phyloP scores from a whole-genome alignment of 169 alveolate genomes.

The Eimeria praecox region DNA sequence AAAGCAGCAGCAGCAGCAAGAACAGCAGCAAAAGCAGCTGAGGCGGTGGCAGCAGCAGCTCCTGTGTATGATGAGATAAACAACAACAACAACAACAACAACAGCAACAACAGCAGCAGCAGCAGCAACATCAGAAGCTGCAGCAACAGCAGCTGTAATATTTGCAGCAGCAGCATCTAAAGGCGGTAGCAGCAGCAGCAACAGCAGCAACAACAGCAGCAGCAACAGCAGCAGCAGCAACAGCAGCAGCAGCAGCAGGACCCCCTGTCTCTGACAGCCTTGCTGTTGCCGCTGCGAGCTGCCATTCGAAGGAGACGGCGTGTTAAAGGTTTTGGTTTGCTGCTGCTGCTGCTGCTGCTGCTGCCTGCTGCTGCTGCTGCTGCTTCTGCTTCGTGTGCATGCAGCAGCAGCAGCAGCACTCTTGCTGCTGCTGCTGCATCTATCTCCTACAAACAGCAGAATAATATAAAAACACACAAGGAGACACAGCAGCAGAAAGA shows the following conservation, averaged over 20 bases:
- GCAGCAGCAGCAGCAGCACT: constrained; percentile 25
- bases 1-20: constrained; percentile 6
- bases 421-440: constrained; percentile 41
- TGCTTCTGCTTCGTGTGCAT: not conserved
- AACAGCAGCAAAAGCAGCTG: not conserved
- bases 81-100: not conserved
- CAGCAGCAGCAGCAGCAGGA: constrained; percentile 48
- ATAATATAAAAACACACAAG: not conserved
- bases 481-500: no score
- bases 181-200: constrained; percentile 34
- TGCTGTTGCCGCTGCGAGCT: constrained; percentile 19
- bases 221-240: constrained; percentile 16
- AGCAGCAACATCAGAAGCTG: constrained; percentile 8
- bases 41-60: no score
- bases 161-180: not conserved
- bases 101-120: constrained; percentile 6
- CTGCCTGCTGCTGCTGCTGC: not conserved
- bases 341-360: not conserved
- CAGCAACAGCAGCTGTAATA: constrained; percentile 32
- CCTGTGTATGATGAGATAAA: no score
- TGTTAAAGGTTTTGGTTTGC: constrained; percentile 16
- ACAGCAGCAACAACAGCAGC: constrained; percentile 16
- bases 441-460: not conserved
- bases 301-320: constrained; percentile 38
- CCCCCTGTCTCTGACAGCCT: constrained; percentile 31